Base-by-base conservation (phyloP, 306 rosid species). In the Gleditsia sinensis region DNA sequence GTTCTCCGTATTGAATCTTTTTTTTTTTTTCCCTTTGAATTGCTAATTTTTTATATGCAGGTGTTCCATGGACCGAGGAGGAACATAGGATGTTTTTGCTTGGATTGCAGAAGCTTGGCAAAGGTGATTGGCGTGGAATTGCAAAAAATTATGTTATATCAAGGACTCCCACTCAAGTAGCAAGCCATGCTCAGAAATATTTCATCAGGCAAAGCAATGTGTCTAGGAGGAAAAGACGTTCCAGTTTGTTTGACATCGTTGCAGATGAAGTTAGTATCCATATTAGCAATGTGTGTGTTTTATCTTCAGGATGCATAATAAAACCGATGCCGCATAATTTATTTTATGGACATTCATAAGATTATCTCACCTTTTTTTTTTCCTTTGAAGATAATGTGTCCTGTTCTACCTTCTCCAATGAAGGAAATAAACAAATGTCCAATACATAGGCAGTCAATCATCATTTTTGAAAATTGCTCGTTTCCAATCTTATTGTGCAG, bases 51-150 rank as follows among this genome's bases (percentile, higher is more conserved):
- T 45, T 53, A 17, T 75, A 48, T 75, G 78, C 83, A 95, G 99
- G 99, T 30, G 86, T 84, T 81, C 98, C 99, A 0, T 95, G 99
- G 99, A 95, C 99, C 33, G 99, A 95, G 80, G 99, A 92, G 82
- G 99, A 95, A 46, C 99, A 95, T 72, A 90, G 98, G 78, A 88
- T 95, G 99, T 95, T 95, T 81, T 84, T 95, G 78, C 91, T 95
- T 17, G 99, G 99, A 76, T 73, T 95, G 81, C 95, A 92, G 85
- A 95, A 90, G 84, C 93, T 95, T 72, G 99, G 99, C 60, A 95
- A 95, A 89, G 99, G 99, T 45, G 99, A 95, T 79, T 95, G 99
- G 99, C 97, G 99, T 75, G 99, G 99, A 75, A 95, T 95, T 32
- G 96, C 99, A 17, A 91, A 97, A 65, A 95, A 88, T 76, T 95